phyloP scores from a whole-genome alignment of 768 basidiomycete genomes.

The Mycena floridula region DNA sequence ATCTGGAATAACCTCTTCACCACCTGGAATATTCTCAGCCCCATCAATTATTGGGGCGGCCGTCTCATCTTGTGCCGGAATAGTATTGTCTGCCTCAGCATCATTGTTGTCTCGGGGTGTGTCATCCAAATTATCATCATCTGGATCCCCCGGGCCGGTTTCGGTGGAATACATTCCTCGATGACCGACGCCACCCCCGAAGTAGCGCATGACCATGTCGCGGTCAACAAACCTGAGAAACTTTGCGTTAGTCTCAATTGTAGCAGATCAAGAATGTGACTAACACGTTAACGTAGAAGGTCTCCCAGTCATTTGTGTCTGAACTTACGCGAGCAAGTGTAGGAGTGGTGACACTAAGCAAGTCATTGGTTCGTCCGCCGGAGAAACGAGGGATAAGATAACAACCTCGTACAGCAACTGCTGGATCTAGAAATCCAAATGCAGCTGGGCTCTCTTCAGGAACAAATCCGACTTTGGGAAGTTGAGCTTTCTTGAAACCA shows the following conservation, averaged over 20 bases:
- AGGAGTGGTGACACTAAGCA: not conserved
- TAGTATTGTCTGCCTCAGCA: too few relatives aligned
- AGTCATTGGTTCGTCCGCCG: conserved; percentile 4
- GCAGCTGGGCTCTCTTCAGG: conserved; percentile 16
- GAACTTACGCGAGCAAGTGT: conserved; percentile 2
- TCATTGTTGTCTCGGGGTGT: too few relatives aligned
- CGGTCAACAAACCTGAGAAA: conserved; percentile 15
- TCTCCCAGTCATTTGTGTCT: conserved; percentile 16
- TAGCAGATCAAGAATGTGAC: not conserved
- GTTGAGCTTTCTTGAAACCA: conserved; percentile 19
- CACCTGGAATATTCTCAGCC: too few relatives aligned
- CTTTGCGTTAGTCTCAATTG: conserved; percentile 3
- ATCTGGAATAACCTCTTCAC: too few relatives aligned
- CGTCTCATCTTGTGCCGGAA: too few relatives aligned
- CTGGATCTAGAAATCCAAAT: conserved; percentile 35
- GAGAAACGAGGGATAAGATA: conserved; percentile 32
- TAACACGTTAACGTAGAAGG: conserved; percentile 16
- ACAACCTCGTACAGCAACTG: conserved; percentile 18
- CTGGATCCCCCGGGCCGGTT: too few relatives aligned
- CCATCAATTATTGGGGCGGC: too few relatives aligned
- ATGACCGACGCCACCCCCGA: conserved; percentile 14
- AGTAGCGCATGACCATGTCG: conserved; percentile 18
- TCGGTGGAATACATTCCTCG: too few relatives aligned
- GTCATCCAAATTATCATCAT: too few relatives aligned
- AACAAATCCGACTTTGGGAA: conserved; percentile 36